phyloP scores from a whole-genome alignment of 2,329 filamentous ascomycete species.

The Dactylellina sp. region DNA sequence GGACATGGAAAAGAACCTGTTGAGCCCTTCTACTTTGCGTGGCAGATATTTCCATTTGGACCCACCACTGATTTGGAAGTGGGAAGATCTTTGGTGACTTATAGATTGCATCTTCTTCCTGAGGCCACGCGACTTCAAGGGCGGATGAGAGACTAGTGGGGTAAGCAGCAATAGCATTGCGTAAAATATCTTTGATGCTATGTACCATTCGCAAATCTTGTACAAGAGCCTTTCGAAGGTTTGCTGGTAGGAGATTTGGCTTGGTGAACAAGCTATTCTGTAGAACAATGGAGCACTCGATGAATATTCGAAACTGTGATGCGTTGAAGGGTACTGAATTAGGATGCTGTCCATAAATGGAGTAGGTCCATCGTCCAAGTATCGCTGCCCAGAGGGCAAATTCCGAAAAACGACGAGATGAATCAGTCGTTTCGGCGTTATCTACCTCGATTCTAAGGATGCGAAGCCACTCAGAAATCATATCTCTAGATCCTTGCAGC shows the following conservation, averaged over 20 bases:
- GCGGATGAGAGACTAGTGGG: constrained; percentile 9
- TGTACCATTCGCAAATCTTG: constrained; percentile 22
- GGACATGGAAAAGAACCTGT: constrained; percentile 64
- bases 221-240: constrained; percentile 13
- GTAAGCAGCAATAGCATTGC: constrained; percentile 3
- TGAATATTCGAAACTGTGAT: constrained; percentile 21
- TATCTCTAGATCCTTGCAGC: constrained; percentile 65
- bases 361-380: constrained; percentile 69
- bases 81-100: constrained; percentile 12
- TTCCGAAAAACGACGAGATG: constrained; percentile 63
- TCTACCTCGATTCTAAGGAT: constrained; percentile 67
- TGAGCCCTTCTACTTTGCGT: constrained; percentile 49
- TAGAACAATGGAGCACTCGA: constrained; percentile 39
- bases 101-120: constrained; percentile 31
- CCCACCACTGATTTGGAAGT: constrained; percentile 32
- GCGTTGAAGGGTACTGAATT: constrained; percentile 1
- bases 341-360: constrained; percentile 25
- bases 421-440: constrained; percentile 63
- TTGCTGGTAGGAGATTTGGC: constrained; percentile 13
- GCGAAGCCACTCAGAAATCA: constrained; percentile 68
- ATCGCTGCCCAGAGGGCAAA: constrained; percentile 71
- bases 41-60: constrained; percentile 26
- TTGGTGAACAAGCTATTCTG: constrained; percentile 36
- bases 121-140: constrained; percentile 35
- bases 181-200: constrained; percentile 13